These are phyloP conservation scores for Linum lewisii DNA, from an alignment of 345 rosid species.

Conservation along the genomic window DNA sequence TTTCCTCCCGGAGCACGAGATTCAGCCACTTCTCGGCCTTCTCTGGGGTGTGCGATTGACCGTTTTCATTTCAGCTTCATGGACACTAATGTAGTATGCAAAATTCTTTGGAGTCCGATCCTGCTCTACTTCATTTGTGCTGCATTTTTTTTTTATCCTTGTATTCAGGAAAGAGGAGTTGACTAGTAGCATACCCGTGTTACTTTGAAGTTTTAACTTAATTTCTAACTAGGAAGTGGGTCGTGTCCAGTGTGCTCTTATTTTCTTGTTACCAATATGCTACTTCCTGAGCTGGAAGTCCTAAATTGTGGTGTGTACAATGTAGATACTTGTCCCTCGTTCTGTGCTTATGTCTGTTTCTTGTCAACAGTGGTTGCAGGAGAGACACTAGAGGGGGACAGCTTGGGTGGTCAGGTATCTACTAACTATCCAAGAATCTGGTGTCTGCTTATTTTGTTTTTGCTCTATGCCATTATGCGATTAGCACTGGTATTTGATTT, in stretches of 20 bases:
- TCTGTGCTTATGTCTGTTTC: background rate
- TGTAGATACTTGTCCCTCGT: background rate
- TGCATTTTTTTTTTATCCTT: too few species aligned
- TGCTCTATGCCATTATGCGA: background rate
- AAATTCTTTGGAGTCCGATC: too few species aligned
- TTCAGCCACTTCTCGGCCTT: background rate
- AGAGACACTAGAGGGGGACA: slow-evolving; percentile 29
- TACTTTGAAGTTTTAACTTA: background rate
- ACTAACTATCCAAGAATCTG: too few species aligned
- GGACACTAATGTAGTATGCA: too few species aligned
- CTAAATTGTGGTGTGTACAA: background rate
- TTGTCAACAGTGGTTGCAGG: slow-evolving; percentile 27
- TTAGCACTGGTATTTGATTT: slow-evolving; percentile 10
- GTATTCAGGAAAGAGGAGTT: too few species aligned
- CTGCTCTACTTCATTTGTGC: too few species aligned
- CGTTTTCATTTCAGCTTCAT: background rate
- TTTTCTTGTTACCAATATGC: background rate
- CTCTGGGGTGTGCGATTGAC: background rate
- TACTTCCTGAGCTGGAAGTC: background rate
- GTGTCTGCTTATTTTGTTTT: slow-evolving; percentile 1
- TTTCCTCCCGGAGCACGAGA: background rate
- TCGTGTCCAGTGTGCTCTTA: background rate
- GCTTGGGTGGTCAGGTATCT: slow-evolving; percentile 34
- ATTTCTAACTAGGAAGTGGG: background rate
- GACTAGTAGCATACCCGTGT: background rate